Evolutionary conservation across 108 stramenopile species (phyloP).

Genomic region (Cyclotella kingstonii): DNA sequence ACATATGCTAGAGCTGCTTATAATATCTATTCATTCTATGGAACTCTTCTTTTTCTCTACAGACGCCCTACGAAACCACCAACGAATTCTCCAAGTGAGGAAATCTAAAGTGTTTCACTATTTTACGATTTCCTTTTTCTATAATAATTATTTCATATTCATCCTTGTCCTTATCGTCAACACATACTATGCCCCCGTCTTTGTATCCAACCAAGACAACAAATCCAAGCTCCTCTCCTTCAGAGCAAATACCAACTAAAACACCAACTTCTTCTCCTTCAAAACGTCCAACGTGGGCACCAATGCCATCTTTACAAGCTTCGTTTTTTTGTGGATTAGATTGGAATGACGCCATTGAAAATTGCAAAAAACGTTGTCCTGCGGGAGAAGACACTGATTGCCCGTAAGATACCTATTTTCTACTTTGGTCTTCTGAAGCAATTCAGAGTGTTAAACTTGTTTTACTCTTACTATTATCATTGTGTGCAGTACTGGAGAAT

Average conservation of each 20-base stretch:
- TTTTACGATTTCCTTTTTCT: too few relatives aligned
- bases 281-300: conserved; percentile 21
- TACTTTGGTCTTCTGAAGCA: neutral
- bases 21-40: too few relatives aligned
- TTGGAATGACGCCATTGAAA: conserved; percentile 26
- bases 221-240: conserved; percentile 3
- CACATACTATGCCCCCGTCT: conserved; percentile 8
- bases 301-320: conserved; percentile 27
- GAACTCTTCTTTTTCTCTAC: neutral
- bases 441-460: neutral
- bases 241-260: neutral
- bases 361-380: conserved; percentile 29
- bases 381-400: conserved; percentile 22
- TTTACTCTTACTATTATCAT: neutral
- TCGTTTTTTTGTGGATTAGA: conserved; percentile 26
- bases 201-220: neutral
- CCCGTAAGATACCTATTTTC: neutral
- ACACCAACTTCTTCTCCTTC: conserved; percentile 1
- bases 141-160: too few relatives aligned
- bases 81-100: conserved; percentile 10
- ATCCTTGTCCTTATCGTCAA: too few relatives aligned
- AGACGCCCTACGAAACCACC: conserved; percentile 25
- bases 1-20: too few relatives aligned
- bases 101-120: too few relatives aligned
- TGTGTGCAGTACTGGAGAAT: conserved; percentile 11